These are phyloP conservation scores for Piloderma croceum DNA, from an alignment of 768 basidiomycete species.

Conservation along the genomic window DNA sequence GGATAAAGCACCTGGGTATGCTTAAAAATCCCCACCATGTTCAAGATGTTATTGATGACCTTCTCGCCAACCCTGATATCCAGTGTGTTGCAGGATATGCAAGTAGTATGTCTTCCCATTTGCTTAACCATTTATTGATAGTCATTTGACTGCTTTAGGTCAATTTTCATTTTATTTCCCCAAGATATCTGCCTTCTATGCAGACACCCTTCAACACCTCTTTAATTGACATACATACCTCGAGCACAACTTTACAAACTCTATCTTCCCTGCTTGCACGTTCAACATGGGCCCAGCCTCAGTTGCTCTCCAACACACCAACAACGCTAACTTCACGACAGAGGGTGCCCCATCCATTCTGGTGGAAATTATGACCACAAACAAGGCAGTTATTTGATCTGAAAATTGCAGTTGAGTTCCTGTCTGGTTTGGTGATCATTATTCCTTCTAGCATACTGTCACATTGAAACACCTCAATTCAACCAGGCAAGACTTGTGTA, in stretches of 20 bases:
- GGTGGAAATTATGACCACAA: slow-evolving; percentile 11
- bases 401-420: slow-evolving; percentile 16
- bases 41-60: too few relatives aligned
- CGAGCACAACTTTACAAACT: background rate
- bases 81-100: too few relatives aligned
- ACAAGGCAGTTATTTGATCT: slow-evolving; percentile 14
- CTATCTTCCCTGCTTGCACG: slow-evolving; percentile 3
- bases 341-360: slow-evolving; percentile 10
- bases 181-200: slow-evolving; percentile 16
- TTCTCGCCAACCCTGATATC: too few relatives aligned
- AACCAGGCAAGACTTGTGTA: slow-evolving; percentile 1
- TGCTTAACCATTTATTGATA: too few relatives aligned
- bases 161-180: slow-evolving; percentile 14
- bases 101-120: too few relatives aligned
- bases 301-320: slow-evolving; percentile 2
- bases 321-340: slow-evolving; percentile 3
- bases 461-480: slow-evolving; percentile 12
- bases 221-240: slow-evolving; percentile 9
- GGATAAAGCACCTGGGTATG: too few relatives aligned
- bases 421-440: slow-evolving; percentile 12
- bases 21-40: too few relatives aligned
- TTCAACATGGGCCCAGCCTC: slow-evolving; percentile 6
- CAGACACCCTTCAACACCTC: slow-evolving; percentile 5
- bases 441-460: slow-evolving; percentile 15
- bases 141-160: too few relatives aligned